phyloP scores from a whole-genome alignment of 2,329 filamentous ascomycete genomes.

The Aquanectria penicillioides region DNA sequence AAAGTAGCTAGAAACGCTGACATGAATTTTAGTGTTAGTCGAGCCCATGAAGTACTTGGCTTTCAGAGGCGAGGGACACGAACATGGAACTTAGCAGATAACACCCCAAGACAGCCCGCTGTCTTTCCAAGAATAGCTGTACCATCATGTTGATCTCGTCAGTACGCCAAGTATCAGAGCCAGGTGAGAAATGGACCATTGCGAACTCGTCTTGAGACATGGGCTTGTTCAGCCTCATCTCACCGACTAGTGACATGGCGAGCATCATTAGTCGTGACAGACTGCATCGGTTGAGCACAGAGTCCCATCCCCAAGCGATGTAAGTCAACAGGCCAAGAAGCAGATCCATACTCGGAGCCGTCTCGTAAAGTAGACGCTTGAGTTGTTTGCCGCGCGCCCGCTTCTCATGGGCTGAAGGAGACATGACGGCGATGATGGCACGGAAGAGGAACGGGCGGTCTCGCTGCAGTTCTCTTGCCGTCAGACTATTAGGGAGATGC shows the following conservation, averaged over 20 bases:
- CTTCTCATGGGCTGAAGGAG: not conserved
- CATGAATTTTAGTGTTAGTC: not conserved
- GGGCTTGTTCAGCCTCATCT: not conserved
- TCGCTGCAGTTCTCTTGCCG: not conserved
- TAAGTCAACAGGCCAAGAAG: constrained; percentile 1
- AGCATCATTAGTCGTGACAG: constrained; percentile 3
- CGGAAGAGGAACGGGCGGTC: not conserved
- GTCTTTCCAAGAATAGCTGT: not conserved
- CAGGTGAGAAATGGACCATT: not conserved
- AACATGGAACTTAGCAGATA: constrained; percentile 11
- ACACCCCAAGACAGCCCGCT: constrained; percentile 11
- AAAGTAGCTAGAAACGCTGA: constrained; percentile 1
- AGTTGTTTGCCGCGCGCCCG: not conserved
- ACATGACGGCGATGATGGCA: not conserved
- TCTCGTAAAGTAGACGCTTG: not conserved
- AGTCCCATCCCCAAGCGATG: constrained; percentile 11
- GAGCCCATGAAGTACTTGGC: no score
- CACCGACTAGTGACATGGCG: not conserved
- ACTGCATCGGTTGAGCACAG: constrained; percentile 2
- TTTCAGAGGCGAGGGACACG: not conserved
- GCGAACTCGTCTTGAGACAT: not conserved
- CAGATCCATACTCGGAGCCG: not conserved
- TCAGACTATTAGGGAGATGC: not conserved
- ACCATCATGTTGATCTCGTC: not conserved
- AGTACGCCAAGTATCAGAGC: not conserved